These are phyloP conservation scores for Domatiomyces globalis DNA, from an alignment of 2,329 filamentous ascomycete species.

Conservation along the genomic window DNA sequence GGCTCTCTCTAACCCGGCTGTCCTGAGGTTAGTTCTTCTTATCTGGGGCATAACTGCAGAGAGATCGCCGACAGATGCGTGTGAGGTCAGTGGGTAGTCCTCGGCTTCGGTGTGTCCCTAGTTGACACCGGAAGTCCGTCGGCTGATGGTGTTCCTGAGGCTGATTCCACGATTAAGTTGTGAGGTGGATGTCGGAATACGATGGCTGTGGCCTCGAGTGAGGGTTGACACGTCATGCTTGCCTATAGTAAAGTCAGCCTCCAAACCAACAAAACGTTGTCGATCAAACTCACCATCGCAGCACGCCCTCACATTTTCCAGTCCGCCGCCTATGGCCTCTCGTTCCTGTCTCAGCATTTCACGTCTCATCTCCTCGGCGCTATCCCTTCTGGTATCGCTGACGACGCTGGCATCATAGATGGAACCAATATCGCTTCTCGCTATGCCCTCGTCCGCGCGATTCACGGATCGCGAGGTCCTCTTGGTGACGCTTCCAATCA, in stretches of 20 bases:
- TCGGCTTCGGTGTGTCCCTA: neutral
- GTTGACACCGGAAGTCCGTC: neutral
- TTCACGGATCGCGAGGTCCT: conserved; percentile 25
- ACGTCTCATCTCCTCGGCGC: conserved; percentile 66
- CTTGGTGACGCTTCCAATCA: conserved; percentile 34
- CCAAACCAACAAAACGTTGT: neutral
- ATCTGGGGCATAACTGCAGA: neutral
- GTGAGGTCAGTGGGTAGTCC: neutral
- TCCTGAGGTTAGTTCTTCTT: neutral
- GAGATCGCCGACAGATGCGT: neutral
- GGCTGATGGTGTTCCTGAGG: conserved; percentile 4
- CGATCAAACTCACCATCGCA: conserved; percentile 61
- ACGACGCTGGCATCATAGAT: conserved; percentile 27
- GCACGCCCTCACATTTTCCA: conserved; percentile 93
- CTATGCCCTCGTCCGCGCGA: neutral
- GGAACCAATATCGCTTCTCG: conserved; percentile 18
- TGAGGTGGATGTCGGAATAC: conserved; percentile 2
- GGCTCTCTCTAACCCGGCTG: neutral
- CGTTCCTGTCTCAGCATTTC: conserved; percentile 58
- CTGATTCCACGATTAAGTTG: conserved; percentile 12
- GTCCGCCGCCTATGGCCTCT: conserved; percentile 58
- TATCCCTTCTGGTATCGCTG: conserved; percentile 42
- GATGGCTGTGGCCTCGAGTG: conserved; percentile 13
- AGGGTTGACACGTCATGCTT: conserved; percentile 17
- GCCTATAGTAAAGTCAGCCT: conserved; percentile 6